phyloP scores from a whole-genome alignment of 805 yeast genomes.

The Saturnispora zaruensis region DNA sequence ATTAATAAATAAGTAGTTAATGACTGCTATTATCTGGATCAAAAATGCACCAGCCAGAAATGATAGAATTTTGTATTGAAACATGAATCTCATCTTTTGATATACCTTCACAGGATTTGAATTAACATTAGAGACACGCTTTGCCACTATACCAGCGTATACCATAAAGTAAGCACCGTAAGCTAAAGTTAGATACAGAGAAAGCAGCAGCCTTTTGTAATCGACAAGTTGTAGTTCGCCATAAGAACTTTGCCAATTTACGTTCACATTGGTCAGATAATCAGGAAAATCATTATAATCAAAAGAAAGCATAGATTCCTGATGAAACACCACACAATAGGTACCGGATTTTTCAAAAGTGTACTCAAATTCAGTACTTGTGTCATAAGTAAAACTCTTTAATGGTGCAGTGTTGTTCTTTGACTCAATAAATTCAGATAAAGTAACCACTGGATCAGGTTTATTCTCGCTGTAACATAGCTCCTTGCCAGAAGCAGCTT shows the following conservation, averaged over 20 bases:
- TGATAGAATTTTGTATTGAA: slow-evolving; percentile 23
- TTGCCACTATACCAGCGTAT: slow-evolving; percentile 14
- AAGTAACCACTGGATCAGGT: slow-evolving; percentile 3
- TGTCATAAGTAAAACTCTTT: slow-evolving; percentile 12
- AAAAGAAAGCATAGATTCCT: slow-evolving; percentile 12
- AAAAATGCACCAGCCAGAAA: slow-evolving; percentile 16
- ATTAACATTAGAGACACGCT: slow-evolving; percentile 11
- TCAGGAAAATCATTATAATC: not conserved
- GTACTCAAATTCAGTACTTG: slow-evolving; percentile 11
- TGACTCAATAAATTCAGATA: slow-evolving; percentile 18
- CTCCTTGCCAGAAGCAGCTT: not conserved
- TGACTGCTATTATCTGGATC: slow-evolving; percentile 14
- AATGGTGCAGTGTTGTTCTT: slow-evolving; percentile 14
- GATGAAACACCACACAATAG: slow-evolving; percentile 24
- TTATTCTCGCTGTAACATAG: too few relatives aligned
- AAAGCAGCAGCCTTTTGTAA: slow-evolving; percentile 20
- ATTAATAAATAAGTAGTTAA: slow-evolving; percentile 18
- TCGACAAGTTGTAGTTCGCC: slow-evolving; percentile 25
- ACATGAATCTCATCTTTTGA: slow-evolving; percentile 14
- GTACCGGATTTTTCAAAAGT: slow-evolving; percentile 17
- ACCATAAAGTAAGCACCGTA: slow-evolving; percentile 14
- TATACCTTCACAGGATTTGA: slow-evolving; percentile 15
- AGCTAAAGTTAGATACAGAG: slow-evolving; percentile 16
- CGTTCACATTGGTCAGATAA: not conserved
- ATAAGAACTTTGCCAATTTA: slow-evolving; percentile 27